Evolutionary conservation across 805 yeast species (phyloP).

Genomic region (Barnettozyma siamensis): DNA sequence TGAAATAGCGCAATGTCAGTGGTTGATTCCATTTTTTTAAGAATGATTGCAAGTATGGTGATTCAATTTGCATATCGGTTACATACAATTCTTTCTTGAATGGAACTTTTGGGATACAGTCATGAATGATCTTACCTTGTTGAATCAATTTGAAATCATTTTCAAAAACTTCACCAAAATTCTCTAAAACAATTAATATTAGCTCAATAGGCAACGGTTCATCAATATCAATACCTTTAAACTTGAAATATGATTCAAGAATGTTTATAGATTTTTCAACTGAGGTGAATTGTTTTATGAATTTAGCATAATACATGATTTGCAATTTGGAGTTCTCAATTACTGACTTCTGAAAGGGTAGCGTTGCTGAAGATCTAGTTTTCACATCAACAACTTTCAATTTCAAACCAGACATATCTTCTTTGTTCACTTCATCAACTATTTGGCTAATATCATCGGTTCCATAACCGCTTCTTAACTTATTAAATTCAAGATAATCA

Average conservation of each 20-base stretch:
- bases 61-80: background rate
- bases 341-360: constrained; percentile 49
- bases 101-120: background rate
- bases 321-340: constrained; percentile 48
- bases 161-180: constrained; percentile 37
- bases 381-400: constrained; percentile 51
- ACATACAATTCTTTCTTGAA: background rate
- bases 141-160: constrained; percentile 27
- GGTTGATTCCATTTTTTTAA: constrained; percentile 44
- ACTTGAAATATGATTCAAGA: constrained; percentile 40
- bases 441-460: constrained; percentile 11
- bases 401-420: constrained; percentile 11
- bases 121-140: constrained; percentile 30
- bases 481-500: constrained; percentile 34
- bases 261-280: constrained; percentile 23
- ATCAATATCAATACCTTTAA: constrained; percentile 44
- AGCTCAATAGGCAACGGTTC: constrained; percentile 39
- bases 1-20: constrained; percentile 50
- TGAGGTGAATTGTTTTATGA: constrained; percentile 35
- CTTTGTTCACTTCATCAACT: constrained; percentile 1
- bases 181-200: constrained; percentile 31
- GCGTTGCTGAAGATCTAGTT: constrained; percentile 40
- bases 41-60: constrained; percentile 25
- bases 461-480: background rate
- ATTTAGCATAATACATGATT: constrained; percentile 50